Base-by-base conservation (phyloP, 2,329 filamentous ascomycete genomes). In the Shiraia bambusicola region DNA sequence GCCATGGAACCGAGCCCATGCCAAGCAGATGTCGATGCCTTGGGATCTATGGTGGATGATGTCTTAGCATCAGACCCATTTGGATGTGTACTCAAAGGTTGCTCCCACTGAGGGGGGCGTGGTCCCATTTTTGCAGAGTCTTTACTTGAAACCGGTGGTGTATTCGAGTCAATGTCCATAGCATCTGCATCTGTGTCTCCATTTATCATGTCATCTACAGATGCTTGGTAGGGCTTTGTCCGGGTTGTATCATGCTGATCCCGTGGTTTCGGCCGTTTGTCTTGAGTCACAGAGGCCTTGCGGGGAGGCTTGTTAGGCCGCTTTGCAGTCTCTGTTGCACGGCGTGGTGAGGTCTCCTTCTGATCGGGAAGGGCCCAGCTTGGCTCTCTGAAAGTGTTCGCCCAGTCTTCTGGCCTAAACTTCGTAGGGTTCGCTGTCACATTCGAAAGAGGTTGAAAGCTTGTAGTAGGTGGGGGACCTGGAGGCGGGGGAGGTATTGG, bases 111-210 rank as follows among this genome's bases (percentile, higher is more conserved):
- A 2, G 42, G 32, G 4, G 48, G 49, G 8, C 32, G 41, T 24
- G 40, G 32, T 16, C 43, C 32, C 27, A 44, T 37, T 26, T 40
- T 42, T 11, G 49, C 30, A 1, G 49, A 34, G 12, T 49, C 51
- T 4, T 46, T 15, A 13, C 50, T 53, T 6, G 38, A 42, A 2
- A 48, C 33, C 6, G 58, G 41, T 44, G 67, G 44, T 55, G 68
- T 45, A 13, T 63, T 56, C 1, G 66, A 59, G 45, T 76, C 73
- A 25, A 76, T 75, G 34, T 76, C 74, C 74, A 76, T 76, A 0
- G 71, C 70, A 50, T 75, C 70, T 4, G 49, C 61, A 40, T 59
- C 70, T 4, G 49, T 60, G 39, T 59, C 61, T 17, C 51, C 56
- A 27, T 48, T 56, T 1, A 25, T 38, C 7, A 44, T 40, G 26